phyloP scores from a whole-genome alignment of 2,329 filamentous ascomycete species.

The Metarhizium brunneum region DNA sequence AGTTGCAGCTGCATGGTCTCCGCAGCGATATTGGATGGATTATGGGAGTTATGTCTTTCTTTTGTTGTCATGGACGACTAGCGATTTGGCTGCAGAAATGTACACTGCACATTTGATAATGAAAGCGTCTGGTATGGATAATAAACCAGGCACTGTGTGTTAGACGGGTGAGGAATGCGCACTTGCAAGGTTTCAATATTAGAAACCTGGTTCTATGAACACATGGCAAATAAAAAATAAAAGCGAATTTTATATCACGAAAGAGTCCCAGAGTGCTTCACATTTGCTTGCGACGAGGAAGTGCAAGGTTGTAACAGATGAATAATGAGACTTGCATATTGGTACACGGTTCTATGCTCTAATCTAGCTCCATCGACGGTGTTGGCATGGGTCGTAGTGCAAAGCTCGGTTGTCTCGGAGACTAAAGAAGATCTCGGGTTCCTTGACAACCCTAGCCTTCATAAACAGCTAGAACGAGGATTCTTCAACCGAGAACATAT shows the following conservation, averaged over 20 bases:
- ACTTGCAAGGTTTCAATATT: neutral
- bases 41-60: slow-evolving; percentile 13
- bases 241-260: neutral
- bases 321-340: neutral
- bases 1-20: neutral
- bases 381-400: no score
- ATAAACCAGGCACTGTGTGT: neutral
- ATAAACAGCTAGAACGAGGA: no score
- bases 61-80: slow-evolving; percentile 6
- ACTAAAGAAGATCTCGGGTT: no score
- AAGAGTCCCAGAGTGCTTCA: neutral
- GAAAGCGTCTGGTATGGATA: neutral
- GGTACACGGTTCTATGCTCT: neutral
- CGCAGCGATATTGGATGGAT: slow-evolving; percentile 5
- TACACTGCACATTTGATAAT: slow-evolving; percentile 7
- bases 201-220: neutral
- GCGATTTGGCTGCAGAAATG: slow-evolving; percentile 7
- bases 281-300: neutral
- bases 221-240: neutral
- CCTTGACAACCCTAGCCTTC: no score
- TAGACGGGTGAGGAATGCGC: slow-evolving; percentile 1
- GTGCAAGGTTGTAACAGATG: neutral
- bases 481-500: neutral
- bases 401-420: no score
- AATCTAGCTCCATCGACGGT: no score